A percentile compares a stretch with the other conserved stretches of the same genome.
phyloP scores from a whole-genome alignment of 2,329 filamentous ascomycete genomes.

The Cladosporium sp. region DNA sequence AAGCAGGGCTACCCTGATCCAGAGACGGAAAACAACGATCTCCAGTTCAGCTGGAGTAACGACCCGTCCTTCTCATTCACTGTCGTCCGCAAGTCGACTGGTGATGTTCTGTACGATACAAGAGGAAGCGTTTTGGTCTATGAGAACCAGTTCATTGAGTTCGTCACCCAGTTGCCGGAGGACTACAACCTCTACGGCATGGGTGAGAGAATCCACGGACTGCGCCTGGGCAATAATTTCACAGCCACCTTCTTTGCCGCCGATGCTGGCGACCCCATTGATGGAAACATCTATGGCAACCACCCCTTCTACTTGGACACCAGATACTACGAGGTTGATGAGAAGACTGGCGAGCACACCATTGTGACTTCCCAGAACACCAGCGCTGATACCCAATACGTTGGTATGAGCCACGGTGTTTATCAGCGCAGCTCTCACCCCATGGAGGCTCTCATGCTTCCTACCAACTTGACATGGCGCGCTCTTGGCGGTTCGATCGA shows the following conservation, averaged over 20 bases:
- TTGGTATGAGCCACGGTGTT: conserved; percentile 69
- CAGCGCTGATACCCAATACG: conserved; percentile 52
- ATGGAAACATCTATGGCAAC: conserved; percentile 67
- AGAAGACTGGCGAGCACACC: conserved; percentile 40
- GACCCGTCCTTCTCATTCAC: conserved; percentile 55
- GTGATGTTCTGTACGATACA: conserved; percentile 66
- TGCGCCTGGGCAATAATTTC: conserved; percentile 68
- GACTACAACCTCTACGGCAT: conserved; percentile 71
- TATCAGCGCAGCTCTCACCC: conserved; percentile 73
- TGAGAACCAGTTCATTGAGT: conserved; percentile 75
- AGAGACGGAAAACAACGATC: conserved; percentile 40
- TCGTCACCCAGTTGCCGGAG: conserved; percentile 60
- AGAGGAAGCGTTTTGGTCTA: conserved; percentile 62
- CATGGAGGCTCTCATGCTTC: conserved; percentile 65
- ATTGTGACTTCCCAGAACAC: conserved; percentile 54
- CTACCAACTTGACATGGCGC: conserved; percentile 66
- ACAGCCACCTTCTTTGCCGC: conserved; percentile 66
- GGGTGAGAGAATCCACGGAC: conserved; percentile 66
- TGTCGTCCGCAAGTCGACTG: conserved; percentile 54
- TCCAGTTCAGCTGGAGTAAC: conserved; percentile 54
- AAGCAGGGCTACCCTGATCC: conserved; percentile 37
- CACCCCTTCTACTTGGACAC: conserved; percentile 80
- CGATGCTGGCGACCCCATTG: conserved; percentile 62
- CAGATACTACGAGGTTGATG: conserved; percentile 61
- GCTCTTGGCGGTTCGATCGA: conserved; percentile 73